A percentile compares a stretch with the other conserved stretches of the same genome.
Conservation (phyloP, 768 basidiomycete species). For the Panaeolus papilionaceus region DNA sequence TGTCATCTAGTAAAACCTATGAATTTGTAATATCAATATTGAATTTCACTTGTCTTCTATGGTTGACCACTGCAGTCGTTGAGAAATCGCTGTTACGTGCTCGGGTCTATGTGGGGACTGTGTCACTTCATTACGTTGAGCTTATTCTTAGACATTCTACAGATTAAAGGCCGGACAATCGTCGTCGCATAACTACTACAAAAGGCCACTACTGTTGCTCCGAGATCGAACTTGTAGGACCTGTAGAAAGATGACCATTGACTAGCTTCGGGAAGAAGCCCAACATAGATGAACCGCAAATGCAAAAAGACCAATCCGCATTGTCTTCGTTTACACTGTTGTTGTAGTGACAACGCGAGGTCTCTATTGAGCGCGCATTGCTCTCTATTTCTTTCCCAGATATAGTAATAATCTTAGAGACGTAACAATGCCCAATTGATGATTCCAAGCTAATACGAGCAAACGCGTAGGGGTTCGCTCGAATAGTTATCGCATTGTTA, state of each 20-base stretch:
- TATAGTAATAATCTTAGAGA: not conserved
- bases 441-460: not conserved
- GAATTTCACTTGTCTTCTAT: not conserved
- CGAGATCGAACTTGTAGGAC: not conserved
- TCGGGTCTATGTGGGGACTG: too few relatives aligned
- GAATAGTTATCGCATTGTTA: not conserved
- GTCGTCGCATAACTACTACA: not conserved
- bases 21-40: not conserved
- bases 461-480: not conserved
- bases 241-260: not conserved
- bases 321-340: constrained; percentile 5
- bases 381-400: not conserved
- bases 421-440: constrained; percentile 12
- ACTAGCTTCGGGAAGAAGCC: not conserved
- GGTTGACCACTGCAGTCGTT: not conserved
- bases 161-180: constrained; percentile 10
- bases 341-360: constrained; percentile 3
- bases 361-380: not conserved
- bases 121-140: too few relatives aligned
- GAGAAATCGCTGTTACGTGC: too few relatives aligned
- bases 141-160: not conserved
- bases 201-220: not conserved
- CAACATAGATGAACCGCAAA: not conserved
- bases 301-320: not conserved
- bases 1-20: not conserved